Base-by-base conservation (phyloP, 805 yeast genomes). In the Diddensiella santjacobensis region DNA sequence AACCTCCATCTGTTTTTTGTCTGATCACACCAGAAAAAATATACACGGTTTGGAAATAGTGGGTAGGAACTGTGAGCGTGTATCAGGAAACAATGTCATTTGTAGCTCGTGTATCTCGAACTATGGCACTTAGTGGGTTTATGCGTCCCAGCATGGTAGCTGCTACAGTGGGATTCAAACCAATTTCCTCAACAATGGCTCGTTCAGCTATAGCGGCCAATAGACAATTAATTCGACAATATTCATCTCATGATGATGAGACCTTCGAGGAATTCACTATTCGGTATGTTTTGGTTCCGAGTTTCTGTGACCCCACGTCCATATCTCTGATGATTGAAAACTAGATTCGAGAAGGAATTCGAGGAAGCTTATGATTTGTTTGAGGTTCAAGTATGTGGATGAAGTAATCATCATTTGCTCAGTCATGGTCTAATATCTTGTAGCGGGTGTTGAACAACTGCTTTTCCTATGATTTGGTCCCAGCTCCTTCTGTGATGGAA, bases 391-490 rank as follows among this genome's bases (percentile, higher is more conserved):
- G 70, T 67, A 60, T 41, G 70, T 66, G 2, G 22, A 4, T 43
- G 4, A 3, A 26, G 13, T n/a, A n/a, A n/a, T n/a, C n/a, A n/a
- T n/a, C n/a, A n/a, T n/a, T n/a, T n/a, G n/a, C n/a, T n/a, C n/a
- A n/a, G n/a, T n/a, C n/a, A n/a, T n/a, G n/a, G n/a, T n/a, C n/a
- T n/a, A n/a, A n/a, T n/a, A n/a, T n/a, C n/a, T n/a, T n/a, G 13
- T 23, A 80, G 75, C 87, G 99, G 78, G 90, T 93, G 53, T 80
- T 93, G 68, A 93, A 95, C 83, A 93, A 93, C 77, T 89, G 95
- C 72, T 93, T 93, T 77, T 87, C 98, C 13, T 93, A 93, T 77
- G 99, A 93, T 74, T 81, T 93, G 71, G 99, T 93, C 49, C 99
- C 99, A 59, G 91, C 99, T 24, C 99, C 99, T 58, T 80, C 85